Conservation (phyloP, 768 basidiomycete species). For the Vararia minispora region DNA sequence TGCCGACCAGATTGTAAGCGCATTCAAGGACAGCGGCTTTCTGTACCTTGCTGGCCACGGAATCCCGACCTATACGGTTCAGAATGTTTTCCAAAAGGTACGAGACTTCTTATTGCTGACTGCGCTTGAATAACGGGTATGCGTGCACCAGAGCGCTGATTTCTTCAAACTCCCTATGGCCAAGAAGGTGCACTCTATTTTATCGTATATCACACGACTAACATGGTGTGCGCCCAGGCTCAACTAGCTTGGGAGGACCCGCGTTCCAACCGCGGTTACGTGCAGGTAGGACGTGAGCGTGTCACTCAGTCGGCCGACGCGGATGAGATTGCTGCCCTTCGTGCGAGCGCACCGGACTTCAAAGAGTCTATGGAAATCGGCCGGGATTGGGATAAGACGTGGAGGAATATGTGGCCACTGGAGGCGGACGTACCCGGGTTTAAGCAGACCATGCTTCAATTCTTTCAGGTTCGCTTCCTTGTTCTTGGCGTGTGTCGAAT, state of each 20-base stretch:
- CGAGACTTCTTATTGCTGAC: not conserved
- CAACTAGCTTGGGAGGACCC: slow-evolving; percentile 77
- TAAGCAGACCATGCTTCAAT: slow-evolving; percentile 61
- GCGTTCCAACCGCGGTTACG: slow-evolving; percentile 78
- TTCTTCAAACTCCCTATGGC: slow-evolving; percentile 62
- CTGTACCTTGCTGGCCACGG: slow-evolving; percentile 71
- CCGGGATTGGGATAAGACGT: slow-evolving; percentile 65
- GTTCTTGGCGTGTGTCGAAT: no score
- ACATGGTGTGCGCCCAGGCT: slow-evolving; percentile 24
- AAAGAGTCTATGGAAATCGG: slow-evolving; percentile 90
- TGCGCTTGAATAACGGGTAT: no score
- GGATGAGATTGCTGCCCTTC: slow-evolving; percentile 60
- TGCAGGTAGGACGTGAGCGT: slow-evolving; percentile 70
- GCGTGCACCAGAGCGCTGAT: slow-evolving; percentile 51
- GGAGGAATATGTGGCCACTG: slow-evolving; percentile 75
- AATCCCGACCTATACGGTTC: slow-evolving; percentile 43
- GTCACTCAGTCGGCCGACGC: slow-evolving; percentile 65
- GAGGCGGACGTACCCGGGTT: slow-evolving; percentile 54
- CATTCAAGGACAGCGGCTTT: slow-evolving; percentile 74
- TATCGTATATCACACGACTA: not conserved
- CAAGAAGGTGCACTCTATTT: slow-evolving; percentile 34
- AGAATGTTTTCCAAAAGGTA: slow-evolving; percentile 58
- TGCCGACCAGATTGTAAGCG: slow-evolving; percentile 60
- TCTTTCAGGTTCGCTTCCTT: slow-evolving; percentile 44
- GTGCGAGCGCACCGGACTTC: slow-evolving; percentile 67